phyloP scores from a whole-genome alignment of 352 stramenopile genomes.

The Phytophthora parvispora region DNA sequence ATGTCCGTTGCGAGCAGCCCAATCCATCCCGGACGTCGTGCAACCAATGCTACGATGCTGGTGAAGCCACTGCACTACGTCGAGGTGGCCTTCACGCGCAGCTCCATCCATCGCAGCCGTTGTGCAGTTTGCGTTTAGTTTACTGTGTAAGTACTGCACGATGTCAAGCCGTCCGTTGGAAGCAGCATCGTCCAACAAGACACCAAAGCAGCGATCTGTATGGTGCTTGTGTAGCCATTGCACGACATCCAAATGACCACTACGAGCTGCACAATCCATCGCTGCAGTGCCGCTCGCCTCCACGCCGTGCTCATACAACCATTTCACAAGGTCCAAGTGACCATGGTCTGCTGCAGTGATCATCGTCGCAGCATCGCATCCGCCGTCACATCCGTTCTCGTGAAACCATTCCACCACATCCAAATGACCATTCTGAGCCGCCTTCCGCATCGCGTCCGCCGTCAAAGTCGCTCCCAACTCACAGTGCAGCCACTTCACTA shows the following conservation, averaged over 20 bases:
- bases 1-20: conserved; percentile 19
- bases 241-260: conserved; percentile 25
- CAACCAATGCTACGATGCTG: conserved; percentile 27
- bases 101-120: conserved; percentile 28
- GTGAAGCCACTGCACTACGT: conserved; percentile 33
- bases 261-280: conserved; percentile 28
- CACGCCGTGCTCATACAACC: conserved; percentile 19
- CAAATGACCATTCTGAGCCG: conserved; percentile 28
- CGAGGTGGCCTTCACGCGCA: conserved; percentile 24
- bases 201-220: too few relatives aligned
- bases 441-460: conserved; percentile 21
- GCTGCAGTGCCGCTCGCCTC: conserved; percentile 4
- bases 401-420: conserved; percentile 32
- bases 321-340: conserved; percentile 26
- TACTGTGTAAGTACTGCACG: conserved; percentile 16
- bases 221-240: conserved; percentile 35
- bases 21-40: conserved; percentile 30
- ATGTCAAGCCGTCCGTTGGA: conserved; percentile 17
- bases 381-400: conserved; percentile 19
- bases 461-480: conserved; percentile 7
- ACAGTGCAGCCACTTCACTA: conserved; percentile 31
- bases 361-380: conserved; percentile 22
- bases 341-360: conserved; percentile 16
- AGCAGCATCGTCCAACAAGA: conserved; percentile 29
- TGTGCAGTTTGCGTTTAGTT: conserved; percentile 1